phyloP scores from a whole-genome alignment of 2,329 filamentous ascomycete species.

The Sarocladium oryzae region DNA sequence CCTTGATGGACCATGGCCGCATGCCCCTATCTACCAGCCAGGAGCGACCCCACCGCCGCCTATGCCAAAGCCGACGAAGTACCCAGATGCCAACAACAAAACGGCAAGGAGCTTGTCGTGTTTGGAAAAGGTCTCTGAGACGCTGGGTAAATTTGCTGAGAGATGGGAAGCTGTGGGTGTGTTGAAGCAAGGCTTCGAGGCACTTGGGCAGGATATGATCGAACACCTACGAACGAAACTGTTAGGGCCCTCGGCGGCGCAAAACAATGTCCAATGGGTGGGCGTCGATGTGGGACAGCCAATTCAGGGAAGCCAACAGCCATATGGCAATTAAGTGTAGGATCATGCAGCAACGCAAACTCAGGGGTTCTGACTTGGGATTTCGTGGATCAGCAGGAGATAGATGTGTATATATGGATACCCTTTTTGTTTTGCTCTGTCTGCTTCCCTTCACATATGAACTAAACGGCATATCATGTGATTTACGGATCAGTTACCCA shows the following conservation, averaged over 20 bases:
- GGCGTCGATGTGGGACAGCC: slow-evolving; percentile 37
- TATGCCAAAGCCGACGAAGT: slow-evolving; percentile 29
- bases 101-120: slow-evolving; percentile 43
- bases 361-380: too few relatives aligned
- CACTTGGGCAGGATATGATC: slow-evolving; percentile 37
- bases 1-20: slow-evolving; percentile 33
- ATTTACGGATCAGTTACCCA: too few relatives aligned
- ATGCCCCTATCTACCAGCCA: slow-evolving; percentile 33
- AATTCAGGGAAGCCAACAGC: slow-evolving; percentile 28
- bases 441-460: too few relatives aligned
- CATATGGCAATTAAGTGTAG: too few relatives aligned
- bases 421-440: not conserved
- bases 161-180: slow-evolving; percentile 52
- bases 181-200: slow-evolving; percentile 48
- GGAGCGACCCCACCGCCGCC: slow-evolving; percentile 46
- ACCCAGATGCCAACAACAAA: not conserved
- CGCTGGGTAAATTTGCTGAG: slow-evolving; percentile 49
- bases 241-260: not conserved
- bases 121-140: slow-evolving; percentile 46
- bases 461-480: too few relatives aligned
- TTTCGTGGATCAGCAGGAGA: too few relatives aligned
- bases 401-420: slow-evolving; percentile 3
- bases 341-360: too few relatives aligned
- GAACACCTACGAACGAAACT: slow-evolving; percentile 33
- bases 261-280: slow-evolving; percentile 31